Conservation (phyloP, 306 rosid species). For the Begonia fuchsioides region DNA sequence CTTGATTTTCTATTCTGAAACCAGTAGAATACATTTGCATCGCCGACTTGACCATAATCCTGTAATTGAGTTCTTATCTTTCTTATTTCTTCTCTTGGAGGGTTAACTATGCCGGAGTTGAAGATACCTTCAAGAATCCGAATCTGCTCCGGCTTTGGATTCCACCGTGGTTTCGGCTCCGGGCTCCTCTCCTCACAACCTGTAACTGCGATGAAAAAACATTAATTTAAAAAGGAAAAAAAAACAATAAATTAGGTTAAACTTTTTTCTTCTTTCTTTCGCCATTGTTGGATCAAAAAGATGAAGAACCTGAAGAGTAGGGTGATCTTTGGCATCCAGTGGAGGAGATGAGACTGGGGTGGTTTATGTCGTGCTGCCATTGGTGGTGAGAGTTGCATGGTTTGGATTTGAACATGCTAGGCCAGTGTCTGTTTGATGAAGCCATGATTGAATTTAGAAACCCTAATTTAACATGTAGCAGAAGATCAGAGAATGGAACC, state of each 20-base stretch:
- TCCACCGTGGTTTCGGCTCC: conserved; percentile 96
- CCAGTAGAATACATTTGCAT: conserved; percentile 96
- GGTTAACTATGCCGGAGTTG: conserved; percentile 96
- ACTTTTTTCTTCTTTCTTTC: not conserved
- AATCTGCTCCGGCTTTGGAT: conserved; percentile 89
- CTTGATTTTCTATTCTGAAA: conserved; percentile 92
- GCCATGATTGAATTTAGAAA: conserved; percentile 40
- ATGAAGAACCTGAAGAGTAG: conserved; percentile 31
- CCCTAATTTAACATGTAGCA: not conserved
- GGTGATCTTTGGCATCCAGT: conserved; percentile 46
- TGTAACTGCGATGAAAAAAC: conserved; percentile 1
- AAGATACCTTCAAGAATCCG: conserved; percentile 79
- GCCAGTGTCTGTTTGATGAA: conserved; percentile 98
- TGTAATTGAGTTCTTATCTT: conserved; percentile 80
- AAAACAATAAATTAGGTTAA: not conserved
- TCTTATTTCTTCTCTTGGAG: conserved; percentile 87
- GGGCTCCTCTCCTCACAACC: conserved; percentile 82
- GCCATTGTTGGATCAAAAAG: too few species aligned
- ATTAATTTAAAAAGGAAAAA: not conserved
- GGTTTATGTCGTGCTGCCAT: conserved; percentile 88
- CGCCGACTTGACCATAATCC: conserved; percentile 93
- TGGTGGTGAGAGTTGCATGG: conserved; percentile 83
- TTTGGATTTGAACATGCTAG: conserved; percentile 95
- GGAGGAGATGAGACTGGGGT: conserved; percentile 49
- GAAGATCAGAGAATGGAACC: not conserved